These are phyloP conservation scores for Pogostemon cablin DNA, from an alignment of 257 asterid species.

Conservation along the genomic window DNA sequence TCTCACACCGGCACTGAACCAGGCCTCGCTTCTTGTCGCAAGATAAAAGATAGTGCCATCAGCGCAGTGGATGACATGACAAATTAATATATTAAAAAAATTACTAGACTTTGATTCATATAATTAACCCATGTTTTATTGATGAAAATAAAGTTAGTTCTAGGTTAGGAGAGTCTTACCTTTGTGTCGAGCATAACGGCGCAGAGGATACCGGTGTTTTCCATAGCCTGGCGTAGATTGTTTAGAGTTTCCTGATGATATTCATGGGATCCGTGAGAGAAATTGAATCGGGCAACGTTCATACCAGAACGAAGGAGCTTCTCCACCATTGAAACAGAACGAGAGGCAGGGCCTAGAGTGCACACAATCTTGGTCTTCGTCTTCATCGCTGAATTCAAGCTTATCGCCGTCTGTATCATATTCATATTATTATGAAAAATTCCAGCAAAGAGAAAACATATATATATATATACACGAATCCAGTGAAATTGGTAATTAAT, in stretches of 20 bases:
- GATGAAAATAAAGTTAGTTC: too few relatives aligned
- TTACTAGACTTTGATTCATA: too few relatives aligned
- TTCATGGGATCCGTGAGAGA: conserved; percentile 72
- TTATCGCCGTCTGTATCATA: too few relatives aligned
- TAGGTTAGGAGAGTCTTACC: conserved; percentile 30
- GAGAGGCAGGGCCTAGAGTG: conserved; percentile 75
- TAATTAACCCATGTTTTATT: too few relatives aligned
- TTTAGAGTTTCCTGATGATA: conserved; percentile 78
- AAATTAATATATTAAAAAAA: too few relatives aligned
- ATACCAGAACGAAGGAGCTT: conserved; percentile 69
- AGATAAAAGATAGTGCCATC: conserved; percentile 60
- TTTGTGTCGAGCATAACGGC: conserved; percentile 79
- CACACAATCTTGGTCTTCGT: conserved; percentile 78
- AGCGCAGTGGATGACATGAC: conserved; percentile 53
- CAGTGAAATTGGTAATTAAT: too few relatives aligned
- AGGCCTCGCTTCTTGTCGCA: conserved; percentile 56
- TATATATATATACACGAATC: too few relatives aligned
- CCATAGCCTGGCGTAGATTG: conserved; percentile 67
- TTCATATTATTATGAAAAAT: too few relatives aligned
- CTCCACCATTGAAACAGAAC: conserved; percentile 67
- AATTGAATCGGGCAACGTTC: conserved; percentile 51
- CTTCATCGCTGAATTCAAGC: conserved; percentile 12
- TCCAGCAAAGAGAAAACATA: too few relatives aligned
- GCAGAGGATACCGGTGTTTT: conserved; percentile 67
- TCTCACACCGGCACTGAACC: conserved; percentile 62